Percentiles rank a stretch among this genome's conserved stretches.
These are phyloP conservation scores for Parastagonospora nodorum DNA, from an alignment of 2,329 filamentous ascomycete species.

Conservation along the genomic window DNA sequence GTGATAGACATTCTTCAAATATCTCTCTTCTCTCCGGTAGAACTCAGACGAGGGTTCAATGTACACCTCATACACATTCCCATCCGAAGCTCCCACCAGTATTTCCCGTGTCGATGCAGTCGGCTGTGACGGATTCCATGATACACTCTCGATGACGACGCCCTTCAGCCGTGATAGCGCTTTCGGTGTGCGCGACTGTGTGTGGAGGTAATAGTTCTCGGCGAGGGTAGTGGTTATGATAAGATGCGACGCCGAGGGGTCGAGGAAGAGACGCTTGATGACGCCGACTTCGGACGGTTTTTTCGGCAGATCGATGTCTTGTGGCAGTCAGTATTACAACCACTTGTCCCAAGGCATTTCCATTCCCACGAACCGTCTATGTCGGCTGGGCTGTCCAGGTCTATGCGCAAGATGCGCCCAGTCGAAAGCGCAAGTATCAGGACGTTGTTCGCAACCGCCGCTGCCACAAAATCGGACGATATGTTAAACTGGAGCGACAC, in stretches of 20 bases:
- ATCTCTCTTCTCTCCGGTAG: conserved; percentile 93
- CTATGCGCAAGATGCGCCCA: conserved; percentile 89
- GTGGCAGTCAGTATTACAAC: conserved; percentile 13
- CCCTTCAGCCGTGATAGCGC: conserved; percentile 81
- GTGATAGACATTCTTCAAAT: conserved; percentile 81
- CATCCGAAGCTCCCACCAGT: conserved; percentile 86
- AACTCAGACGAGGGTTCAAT: conserved; percentile 95
- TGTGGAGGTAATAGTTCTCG: conserved; percentile 98
- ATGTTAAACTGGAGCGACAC: conserved; percentile 95
- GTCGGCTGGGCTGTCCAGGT: conserved; percentile 89
- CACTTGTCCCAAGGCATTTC: neutral
- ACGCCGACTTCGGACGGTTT: conserved; percentile 88
- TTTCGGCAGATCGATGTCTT: conserved; percentile 96
- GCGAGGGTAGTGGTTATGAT: conserved; percentile 88
- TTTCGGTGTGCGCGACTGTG: conserved; percentile 87
- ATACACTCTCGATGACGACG: conserved; percentile 84
- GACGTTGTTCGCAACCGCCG: conserved; percentile 97
- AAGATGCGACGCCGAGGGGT: conserved; percentile 93
- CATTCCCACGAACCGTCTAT: conserved; percentile 67
- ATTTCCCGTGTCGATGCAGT: conserved; percentile 96
- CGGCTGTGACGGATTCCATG: conserved; percentile 92
- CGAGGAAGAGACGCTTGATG: conserved; percentile 95
- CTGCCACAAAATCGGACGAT: conserved; percentile 92
- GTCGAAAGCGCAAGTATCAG: conserved; percentile 90
- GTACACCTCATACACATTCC: conserved; percentile 91